Evolutionary conservation across 2,329 filamentous ascomycete genomes (phyloP).

Genomic region (Ascosphaera aggregata): DNA sequence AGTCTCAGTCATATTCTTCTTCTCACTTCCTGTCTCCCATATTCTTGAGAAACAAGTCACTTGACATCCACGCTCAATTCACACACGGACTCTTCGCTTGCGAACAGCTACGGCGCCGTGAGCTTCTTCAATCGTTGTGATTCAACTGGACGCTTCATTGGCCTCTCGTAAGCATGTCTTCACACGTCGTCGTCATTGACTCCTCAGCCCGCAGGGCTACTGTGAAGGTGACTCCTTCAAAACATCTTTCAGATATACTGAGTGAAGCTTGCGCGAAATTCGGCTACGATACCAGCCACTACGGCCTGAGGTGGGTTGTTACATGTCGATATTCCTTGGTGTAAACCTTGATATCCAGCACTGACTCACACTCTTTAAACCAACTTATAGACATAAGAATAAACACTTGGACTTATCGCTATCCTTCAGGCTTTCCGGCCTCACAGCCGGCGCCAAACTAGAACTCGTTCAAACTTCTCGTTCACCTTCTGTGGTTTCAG

Average conservation of each 20-base stretch:
- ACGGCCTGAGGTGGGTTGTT: constrained; percentile 50
- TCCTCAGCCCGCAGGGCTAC: constrained; percentile 52
- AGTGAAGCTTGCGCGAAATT: constrained; percentile 74
- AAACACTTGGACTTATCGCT: constrained; percentile 69
- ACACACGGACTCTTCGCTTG: too few species aligned
- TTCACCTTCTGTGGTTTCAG: constrained; percentile 62
- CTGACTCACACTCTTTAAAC: too few species aligned
- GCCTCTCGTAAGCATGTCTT: constrained; percentile 65
- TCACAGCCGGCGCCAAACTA: constrained; percentile 68
- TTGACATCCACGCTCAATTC: too few species aligned
- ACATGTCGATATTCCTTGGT: constrained; percentile 8
- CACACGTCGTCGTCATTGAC: constrained; percentile 73
- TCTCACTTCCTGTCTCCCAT: too few species aligned
- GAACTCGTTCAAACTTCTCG: constrained; percentile 75
- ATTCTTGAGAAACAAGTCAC: too few species aligned
- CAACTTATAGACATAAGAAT: constrained; percentile 44
- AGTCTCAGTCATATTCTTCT: too few species aligned
- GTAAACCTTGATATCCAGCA: not conserved
- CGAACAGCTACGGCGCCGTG: too few species aligned
- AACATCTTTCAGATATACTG: constrained; percentile 62
- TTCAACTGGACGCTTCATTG: too few species aligned
- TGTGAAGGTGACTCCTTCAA: constrained; percentile 64
- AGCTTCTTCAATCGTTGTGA: too few species aligned
- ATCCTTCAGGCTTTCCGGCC: constrained; percentile 60
- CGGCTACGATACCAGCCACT: constrained; percentile 46